Evolutionary conservation across 2,329 filamentous ascomycete genomes (phyloP).

Genomic region (Penicillium sclerotigenum): DNA sequence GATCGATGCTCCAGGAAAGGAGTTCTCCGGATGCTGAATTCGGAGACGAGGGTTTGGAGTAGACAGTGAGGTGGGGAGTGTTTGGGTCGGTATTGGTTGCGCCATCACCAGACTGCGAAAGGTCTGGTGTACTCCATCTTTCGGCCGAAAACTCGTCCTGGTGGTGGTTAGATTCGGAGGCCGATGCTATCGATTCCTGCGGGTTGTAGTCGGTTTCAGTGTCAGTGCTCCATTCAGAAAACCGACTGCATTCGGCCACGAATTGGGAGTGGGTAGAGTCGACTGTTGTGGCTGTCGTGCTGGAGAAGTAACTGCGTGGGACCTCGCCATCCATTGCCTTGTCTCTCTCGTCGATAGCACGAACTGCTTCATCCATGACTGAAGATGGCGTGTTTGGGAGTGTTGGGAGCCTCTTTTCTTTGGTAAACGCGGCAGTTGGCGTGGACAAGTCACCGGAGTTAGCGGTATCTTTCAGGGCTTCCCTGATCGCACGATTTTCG

Average conservation of each 20-base stretch:
- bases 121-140: slow-evolving; percentile 23
- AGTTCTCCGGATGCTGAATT: slow-evolving; percentile 29
- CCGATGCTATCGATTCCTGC: slow-evolving; percentile 37
- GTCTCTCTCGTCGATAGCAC: slow-evolving; percentile 34
- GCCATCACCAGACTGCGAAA: slow-evolving; percentile 22
- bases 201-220: slow-evolving; percentile 33
- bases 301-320: slow-evolving; percentile 44
- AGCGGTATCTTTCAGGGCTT: slow-evolving; percentile 7
- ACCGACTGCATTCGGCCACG: slow-evolving; percentile 33
- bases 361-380: slow-evolving; percentile 42
- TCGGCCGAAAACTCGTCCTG: slow-evolving; percentile 20
- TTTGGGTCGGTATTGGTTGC: slow-evolving; percentile 33
- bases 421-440: slow-evolving; percentile 27
- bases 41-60: slow-evolving; percentile 30
- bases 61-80: slow-evolving; percentile 36
- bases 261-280: slow-evolving; percentile 33
- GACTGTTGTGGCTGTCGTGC: slow-evolving; percentile 31
- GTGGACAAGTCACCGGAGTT: slow-evolving; percentile 23
- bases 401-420: slow-evolving; percentile 44
- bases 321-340: slow-evolving; percentile 32
- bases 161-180: slow-evolving; percentile 32
- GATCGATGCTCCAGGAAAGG: slow-evolving; percentile 23
- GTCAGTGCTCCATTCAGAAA: slow-evolving; percentile 43
- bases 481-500: slow-evolving; percentile 13
- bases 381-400: slow-evolving; percentile 48